phyloP scores from a whole-genome alignment of 2,329 filamentous ascomycete species.

The Zymoseptoria pseudotritici region DNA sequence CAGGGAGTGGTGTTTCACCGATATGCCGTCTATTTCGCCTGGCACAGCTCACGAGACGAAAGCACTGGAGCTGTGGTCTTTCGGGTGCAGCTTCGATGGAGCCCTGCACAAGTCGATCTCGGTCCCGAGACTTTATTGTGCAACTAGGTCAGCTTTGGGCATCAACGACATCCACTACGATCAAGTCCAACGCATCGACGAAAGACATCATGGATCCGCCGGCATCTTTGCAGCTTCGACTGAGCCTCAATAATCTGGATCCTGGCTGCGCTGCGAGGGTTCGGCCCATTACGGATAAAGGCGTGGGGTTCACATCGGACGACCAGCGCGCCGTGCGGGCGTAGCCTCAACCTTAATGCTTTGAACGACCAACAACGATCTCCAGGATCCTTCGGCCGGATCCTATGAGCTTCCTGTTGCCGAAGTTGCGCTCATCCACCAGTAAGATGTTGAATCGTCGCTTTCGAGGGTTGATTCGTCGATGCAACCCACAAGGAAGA shows the following conservation, averaged over 20 bases:
- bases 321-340: constrained; percentile 10
- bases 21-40: constrained; percentile 10
- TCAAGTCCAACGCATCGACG: not conserved
- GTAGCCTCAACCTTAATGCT: constrained; percentile 20
- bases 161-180: not conserved
- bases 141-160: not conserved
- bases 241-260: constrained; percentile 6
- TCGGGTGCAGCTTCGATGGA: not conserved
- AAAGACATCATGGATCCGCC: not conserved
- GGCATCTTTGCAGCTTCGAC: not conserved
- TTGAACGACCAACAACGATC: not conserved
- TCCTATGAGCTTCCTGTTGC: constrained; percentile 8
- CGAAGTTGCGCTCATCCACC: constrained; percentile 12
- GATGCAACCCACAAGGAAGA: constrained; percentile 4
- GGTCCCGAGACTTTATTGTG: not conserved
- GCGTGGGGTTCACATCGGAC: not conserved
- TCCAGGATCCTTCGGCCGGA: constrained; percentile 7
- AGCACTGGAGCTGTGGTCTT: not conserved
- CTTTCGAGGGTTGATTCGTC: constrained; percentile 9
- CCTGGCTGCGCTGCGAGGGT: constrained; percentile 9
- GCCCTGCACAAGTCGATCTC: not conserved
- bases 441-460: constrained; percentile 11
- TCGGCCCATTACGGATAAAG: constrained; percentile 11
- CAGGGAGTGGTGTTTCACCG: constrained; percentile 10
- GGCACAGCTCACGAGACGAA: constrained; percentile 12